These are phyloP conservation scores for Paulownia fortunei DNA, from an alignment of 257 asterid species.

Conservation along the genomic window DNA sequence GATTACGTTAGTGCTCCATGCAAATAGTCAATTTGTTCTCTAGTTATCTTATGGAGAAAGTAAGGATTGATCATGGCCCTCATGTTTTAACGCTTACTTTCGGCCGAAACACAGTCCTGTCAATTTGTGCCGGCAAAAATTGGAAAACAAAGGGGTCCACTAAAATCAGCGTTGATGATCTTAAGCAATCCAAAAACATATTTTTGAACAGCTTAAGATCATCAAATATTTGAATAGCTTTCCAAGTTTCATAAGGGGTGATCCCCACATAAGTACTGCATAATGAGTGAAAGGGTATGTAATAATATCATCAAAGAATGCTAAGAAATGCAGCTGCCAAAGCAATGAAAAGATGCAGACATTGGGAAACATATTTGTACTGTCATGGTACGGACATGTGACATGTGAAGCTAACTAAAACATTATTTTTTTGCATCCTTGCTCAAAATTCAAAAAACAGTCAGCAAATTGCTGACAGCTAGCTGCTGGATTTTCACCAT, in stretches of 20 bases:
- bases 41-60: slow-evolving; percentile 13
- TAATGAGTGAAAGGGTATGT: not conserved
- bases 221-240: not conserved
- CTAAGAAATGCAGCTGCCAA: not conserved
- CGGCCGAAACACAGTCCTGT: not conserved
- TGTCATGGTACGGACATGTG: slow-evolving; percentile 31
- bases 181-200: slow-evolving; percentile 10
- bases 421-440: not conserved
- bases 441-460: not conserved
- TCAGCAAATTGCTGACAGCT: not conserved
- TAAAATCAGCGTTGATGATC: not conserved
- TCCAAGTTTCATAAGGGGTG: not conserved
- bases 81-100: not conserved
- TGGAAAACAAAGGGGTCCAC: not conserved
- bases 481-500: not conserved
- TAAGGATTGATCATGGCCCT: not conserved
- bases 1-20: slow-evolving; percentile 7
- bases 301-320: not conserved
- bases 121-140: not conserved
- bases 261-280: not conserved
- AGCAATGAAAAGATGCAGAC: slow-evolving; percentile 18
- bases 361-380: slow-evolving; percentile 3
- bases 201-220: too few relatives aligned
- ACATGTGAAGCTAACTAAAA: not conserved
- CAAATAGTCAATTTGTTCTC: not conserved